Conservation (phyloP, 805 yeast genomes). For the Hanseniaspora taiwanica region DNA sequence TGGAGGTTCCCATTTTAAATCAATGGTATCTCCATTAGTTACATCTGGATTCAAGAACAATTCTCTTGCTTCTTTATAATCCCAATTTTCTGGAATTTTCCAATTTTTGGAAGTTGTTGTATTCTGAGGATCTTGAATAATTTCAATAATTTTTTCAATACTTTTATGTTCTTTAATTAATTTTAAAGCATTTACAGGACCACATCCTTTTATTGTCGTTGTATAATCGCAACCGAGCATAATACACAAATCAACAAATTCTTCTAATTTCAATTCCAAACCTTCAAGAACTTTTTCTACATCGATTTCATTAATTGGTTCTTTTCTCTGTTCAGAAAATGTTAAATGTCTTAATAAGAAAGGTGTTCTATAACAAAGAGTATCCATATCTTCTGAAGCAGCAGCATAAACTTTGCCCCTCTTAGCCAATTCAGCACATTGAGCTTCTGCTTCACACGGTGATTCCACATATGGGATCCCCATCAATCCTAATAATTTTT, state of each 20-base stretch:
- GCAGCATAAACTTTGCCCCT: slow-evolving; percentile 92
- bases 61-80: slow-evolving; percentile 75
- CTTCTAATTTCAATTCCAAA: slow-evolving; percentile 53
- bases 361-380: slow-evolving; percentile 84
- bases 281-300: slow-evolving; percentile 59
- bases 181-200: slow-evolving; percentile 88
- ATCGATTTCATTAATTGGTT: slow-evolving; percentile 78
- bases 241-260: slow-evolving; percentile 85
- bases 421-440: slow-evolving; percentile 85
- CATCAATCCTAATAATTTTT: slow-evolving; percentile 67
- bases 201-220: slow-evolving; percentile 88
- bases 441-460: slow-evolving; percentile 98
- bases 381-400: slow-evolving; percentile 98
- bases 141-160: slow-evolving; percentile 64
- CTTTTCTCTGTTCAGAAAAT: slow-evolving; percentile 84
- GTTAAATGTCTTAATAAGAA: slow-evolving; percentile 77
- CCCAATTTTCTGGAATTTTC: slow-evolving; percentile 91
- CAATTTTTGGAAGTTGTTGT: slow-evolving; percentile 24
- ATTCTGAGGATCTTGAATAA: slow-evolving; percentile 33
- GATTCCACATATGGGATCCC: slow-evolving; percentile 91
- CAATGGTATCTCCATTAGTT: slow-evolving; percentile 41
- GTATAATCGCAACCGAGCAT: slow-evolving; percentile 94
- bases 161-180: slow-evolving; percentile 75
- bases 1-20: slow-evolving; percentile 80
- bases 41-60: slow-evolving; percentile 79